These are phyloP conservation scores for Candida buenavistaensis DNA, from an alignment of 1,139 yeast genomes.

Conservation along the genomic window DNA sequence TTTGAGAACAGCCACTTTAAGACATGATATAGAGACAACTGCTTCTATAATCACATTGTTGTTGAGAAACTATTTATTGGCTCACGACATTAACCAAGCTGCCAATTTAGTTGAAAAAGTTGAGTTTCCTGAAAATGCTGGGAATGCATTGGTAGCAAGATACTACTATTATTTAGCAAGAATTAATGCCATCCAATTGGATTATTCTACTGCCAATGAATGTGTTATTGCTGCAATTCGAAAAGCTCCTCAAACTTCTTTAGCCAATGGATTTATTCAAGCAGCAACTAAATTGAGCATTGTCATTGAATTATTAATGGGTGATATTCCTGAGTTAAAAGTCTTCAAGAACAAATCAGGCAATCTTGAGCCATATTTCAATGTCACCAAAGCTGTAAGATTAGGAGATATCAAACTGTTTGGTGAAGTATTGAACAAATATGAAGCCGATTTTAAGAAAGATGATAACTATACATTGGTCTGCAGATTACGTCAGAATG, in stretches of 20 bases:
- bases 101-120: slow-evolving; percentile 86
- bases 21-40: slow-evolving; percentile 91
- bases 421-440: slow-evolving; percentile 67
- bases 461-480: slow-evolving; percentile 88
- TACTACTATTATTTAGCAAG: slow-evolving; percentile 87
- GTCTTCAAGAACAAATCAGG: slow-evolving; percentile 68
- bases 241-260: slow-evolving; percentile 92
- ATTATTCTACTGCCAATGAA: slow-evolving; percentile 89
- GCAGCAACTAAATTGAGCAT: slow-evolving; percentile 87
- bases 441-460: slow-evolving; percentile 59
- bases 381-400: slow-evolving; percentile 88
- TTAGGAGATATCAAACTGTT: slow-evolving; percentile 86
- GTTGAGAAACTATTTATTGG: slow-evolving; percentile 73
- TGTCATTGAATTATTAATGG: slow-evolving; percentile 89
- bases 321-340: slow-evolving; percentile 93
- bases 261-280: slow-evolving; percentile 85
- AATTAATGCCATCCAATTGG: slow-evolving; percentile 88
- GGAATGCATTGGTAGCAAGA: slow-evolving; percentile 89
- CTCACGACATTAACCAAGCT: slow-evolving; percentile 86
- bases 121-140: slow-evolving; percentile 81
- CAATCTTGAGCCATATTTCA: slow-evolving; percentile 73
- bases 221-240: slow-evolving; percentile 90
- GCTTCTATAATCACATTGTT: slow-evolving; percentile 83
- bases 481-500: slow-evolving; percentile 90
- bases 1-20: slow-evolving; percentile 83